These are phyloP conservation scores for Escovopsis sp. DNA, from an alignment of 2,329 filamentous ascomycete genomes.

Conservation along the genomic window DNA sequence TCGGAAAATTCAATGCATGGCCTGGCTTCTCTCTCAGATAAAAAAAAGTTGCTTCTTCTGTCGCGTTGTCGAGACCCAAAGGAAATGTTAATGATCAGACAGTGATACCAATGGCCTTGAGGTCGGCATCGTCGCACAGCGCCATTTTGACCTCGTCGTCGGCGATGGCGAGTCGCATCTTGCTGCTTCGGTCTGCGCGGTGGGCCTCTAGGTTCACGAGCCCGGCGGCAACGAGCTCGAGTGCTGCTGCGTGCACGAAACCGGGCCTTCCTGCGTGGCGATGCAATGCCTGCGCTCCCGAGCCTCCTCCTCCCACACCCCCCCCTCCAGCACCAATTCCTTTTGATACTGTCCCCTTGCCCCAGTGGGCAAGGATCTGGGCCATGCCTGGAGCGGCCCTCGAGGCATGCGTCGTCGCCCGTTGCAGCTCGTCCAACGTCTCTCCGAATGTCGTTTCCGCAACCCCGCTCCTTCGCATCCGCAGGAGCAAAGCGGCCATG, in stretches of 20 bases:
- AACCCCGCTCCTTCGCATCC: slow-evolving; percentile 68
- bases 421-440: slow-evolving; percentile 59
- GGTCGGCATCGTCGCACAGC: slow-evolving; percentile 74
- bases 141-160: slow-evolving; percentile 86
- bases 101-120: slow-evolving; percentile 59
- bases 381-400: slow-evolving; percentile 22
- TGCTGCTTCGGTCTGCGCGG: slow-evolving; percentile 71
- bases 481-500: slow-evolving; percentile 64
- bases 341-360: too few relatives aligned
- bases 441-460: slow-evolving; percentile 81
- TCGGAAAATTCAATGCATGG: too few relatives aligned
- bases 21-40: too few relatives aligned
- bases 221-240: slow-evolving; percentile 75
- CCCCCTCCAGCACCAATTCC: slow-evolving; percentile 4
- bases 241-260: slow-evolving; percentile 52
- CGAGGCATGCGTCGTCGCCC: slow-evolving; percentile 19
- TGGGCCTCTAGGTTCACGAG: slow-evolving; percentile 71
- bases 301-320: not conserved
- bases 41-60: not conserved
- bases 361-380: slow-evolving; percentile 17
- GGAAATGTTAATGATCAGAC: slow-evolving; percentile 14
- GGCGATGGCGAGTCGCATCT: slow-evolving; percentile 70
- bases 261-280: slow-evolving; percentile 18
- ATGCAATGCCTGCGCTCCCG: slow-evolving; percentile 9
- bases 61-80: too few relatives aligned